Evolutionary conservation across 805 yeast genomes (phyloP).

Genomic region (Saturnispora saitoi): DNA sequence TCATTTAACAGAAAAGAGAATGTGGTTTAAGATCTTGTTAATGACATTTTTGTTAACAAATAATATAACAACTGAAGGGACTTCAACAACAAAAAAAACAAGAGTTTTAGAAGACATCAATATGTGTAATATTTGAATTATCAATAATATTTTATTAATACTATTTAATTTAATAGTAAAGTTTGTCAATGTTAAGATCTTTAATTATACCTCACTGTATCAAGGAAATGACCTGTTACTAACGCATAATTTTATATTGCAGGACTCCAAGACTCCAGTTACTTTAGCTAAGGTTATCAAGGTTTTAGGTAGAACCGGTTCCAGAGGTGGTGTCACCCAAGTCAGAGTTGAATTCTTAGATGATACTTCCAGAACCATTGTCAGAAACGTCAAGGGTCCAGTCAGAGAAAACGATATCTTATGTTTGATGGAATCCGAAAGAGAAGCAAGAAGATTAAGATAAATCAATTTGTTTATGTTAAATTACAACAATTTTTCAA

Average conservation of each 20-base stretch:
- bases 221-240: not conserved
- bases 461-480: slow-evolving; percentile 24
- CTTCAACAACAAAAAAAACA: too few species aligned
- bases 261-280: slow-evolving; percentile 79
- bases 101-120: too few species aligned
- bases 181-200: too few species aligned
- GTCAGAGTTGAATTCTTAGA: slow-evolving; percentile 96
- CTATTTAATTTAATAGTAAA: too few species aligned
- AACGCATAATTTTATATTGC: slow-evolving; percentile 4
- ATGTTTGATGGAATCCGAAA: slow-evolving; percentile 99
- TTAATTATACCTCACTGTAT: too few species aligned
- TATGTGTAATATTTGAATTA: too few species aligned
- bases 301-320: slow-evolving; percentile 99
- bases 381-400: slow-evolving; percentile 96
- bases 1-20: not conserved
- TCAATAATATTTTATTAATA: too few species aligned
- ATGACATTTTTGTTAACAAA: too few species aligned
- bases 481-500: not conserved
- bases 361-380: slow-evolving; percentile 90
- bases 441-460: slow-evolving; percentile 97
- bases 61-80: too few species aligned
- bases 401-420: slow-evolving; percentile 97
- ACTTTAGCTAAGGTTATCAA: slow-evolving; percentile 99
- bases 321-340: slow-evolving; percentile 99
- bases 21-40: not conserved